These are phyloP conservation scores for Geotrichum histeridarum DNA, from an alignment of 1,139 yeast species.

Conservation along the genomic window DNA sequence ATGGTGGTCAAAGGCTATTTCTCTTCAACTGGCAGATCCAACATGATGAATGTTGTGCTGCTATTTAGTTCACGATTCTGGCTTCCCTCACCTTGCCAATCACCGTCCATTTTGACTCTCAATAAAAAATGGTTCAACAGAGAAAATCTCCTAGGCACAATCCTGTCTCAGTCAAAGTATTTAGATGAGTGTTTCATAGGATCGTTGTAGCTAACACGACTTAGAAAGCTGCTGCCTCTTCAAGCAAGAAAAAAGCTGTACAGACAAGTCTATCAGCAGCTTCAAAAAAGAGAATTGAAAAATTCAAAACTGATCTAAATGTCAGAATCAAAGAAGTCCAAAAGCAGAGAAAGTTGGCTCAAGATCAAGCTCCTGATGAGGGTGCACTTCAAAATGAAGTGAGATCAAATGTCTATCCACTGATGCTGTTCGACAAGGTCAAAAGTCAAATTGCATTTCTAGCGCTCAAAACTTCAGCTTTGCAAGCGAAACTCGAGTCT, in stretches of 20 bases:
- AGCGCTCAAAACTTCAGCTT: neutral
- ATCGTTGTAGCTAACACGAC: no score
- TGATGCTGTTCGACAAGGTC: neutral
- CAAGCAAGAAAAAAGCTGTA: neutral
- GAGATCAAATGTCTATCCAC: no score
- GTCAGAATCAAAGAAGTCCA: neutral
- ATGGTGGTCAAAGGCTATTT: no score
- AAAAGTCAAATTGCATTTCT: neutral
- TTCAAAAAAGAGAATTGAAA: neutral
- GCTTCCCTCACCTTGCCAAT: no score
- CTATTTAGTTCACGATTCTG: no score
- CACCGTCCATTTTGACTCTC: no score
- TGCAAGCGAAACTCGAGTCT: neutral
- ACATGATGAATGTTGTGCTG: no score
- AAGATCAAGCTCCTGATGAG: neutral
- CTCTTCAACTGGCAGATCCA: no score
- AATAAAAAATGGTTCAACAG: neutral
- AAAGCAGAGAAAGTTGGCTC: neutral
- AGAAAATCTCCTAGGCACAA: neutral
- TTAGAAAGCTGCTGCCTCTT: neutral
- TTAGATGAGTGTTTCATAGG: no score
- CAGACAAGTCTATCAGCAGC: neutral
- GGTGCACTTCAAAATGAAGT: no score
- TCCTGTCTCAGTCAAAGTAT: neutral
- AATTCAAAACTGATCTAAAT: neutral